These are phyloP conservation scores for Mayamaea pseudoterrestris DNA, from an alignment of 108 stramenopile species.

Conservation along the genomic window DNA sequence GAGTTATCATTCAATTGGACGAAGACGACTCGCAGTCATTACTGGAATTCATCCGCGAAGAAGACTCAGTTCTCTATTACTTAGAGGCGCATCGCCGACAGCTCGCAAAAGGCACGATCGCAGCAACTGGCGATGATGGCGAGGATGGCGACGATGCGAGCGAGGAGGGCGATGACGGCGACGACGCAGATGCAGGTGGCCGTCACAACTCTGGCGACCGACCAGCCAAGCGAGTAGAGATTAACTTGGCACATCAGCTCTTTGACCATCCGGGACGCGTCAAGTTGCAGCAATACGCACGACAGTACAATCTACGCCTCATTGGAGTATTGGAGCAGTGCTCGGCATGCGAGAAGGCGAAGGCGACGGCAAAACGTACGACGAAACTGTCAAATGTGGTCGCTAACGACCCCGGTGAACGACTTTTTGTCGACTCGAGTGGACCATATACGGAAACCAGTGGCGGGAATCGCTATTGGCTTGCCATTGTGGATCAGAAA, in stretches of 20 bases:
- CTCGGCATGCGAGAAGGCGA: background rate
- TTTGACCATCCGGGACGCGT: background rate
- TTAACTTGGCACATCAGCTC: background rate
- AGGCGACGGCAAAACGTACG: constrained; percentile 1
- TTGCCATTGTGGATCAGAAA: background rate
- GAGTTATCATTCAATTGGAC: too few relatives aligned
- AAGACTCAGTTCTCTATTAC: too few relatives aligned
- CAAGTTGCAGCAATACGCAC: background rate
- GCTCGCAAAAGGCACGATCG: too few relatives aligned
- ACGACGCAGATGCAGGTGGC: too few relatives aligned
- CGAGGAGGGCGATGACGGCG: too few relatives aligned
- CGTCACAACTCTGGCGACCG: too few relatives aligned
- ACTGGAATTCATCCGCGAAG: too few relatives aligned
- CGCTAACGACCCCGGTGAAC: constrained; percentile 3
- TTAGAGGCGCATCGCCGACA: too few relatives aligned
- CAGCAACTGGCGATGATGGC: too few relatives aligned
- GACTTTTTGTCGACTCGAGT: constrained; percentile 1
- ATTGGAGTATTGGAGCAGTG: constrained; percentile 2
- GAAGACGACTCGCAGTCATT: too few relatives aligned
- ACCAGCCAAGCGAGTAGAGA: background rate
- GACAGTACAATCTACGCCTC: background rate
- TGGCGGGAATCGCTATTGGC: background rate
- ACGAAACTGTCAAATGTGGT: background rate
- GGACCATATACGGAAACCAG: background rate
- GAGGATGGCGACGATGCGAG: too few relatives aligned